phyloP scores from a whole-genome alignment of 2,329 filamentous ascomycete species.

The Dendrostoma leiphaemia region DNA sequence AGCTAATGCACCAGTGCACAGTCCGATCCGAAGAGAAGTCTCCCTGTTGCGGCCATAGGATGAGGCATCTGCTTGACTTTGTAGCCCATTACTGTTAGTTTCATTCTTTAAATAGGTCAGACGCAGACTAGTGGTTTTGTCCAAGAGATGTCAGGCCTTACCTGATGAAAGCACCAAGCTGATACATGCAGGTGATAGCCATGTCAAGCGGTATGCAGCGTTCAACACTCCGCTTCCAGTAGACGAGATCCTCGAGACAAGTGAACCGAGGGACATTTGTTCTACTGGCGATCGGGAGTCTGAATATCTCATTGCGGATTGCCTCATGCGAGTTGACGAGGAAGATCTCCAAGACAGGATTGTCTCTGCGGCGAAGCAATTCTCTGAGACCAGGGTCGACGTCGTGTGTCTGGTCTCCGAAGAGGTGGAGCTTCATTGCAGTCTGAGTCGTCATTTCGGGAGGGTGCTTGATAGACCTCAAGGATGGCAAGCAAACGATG shows the following conservation, averaged over 20 bases:
- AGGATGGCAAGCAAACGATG: too few relatives aligned
- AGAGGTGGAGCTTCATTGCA: conserved; percentile 17
- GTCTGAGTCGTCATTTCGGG: too few relatives aligned
- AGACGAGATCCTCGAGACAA: conserved; percentile 21
- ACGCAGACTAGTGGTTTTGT: too few relatives aligned
- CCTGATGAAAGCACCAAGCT: not conserved
- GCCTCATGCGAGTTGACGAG: not conserved
- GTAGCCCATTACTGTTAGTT: too few relatives aligned
- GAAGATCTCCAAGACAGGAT: conserved; percentile 16
- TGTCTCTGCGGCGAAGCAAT: conserved; percentile 11
- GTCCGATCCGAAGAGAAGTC: conserved; percentile 40
- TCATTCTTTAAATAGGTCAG: too few relatives aligned
- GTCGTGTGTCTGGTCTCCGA: conserved; percentile 24
- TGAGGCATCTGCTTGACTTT: not conserved
- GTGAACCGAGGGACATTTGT: conserved; percentile 23
- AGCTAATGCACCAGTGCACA: conserved; percentile 68
- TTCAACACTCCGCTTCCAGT: conserved; percentile 19
- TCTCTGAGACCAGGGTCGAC: conserved; percentile 17
- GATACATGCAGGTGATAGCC: conserved; percentile 16
- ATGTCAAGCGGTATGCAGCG: conserved; percentile 23
- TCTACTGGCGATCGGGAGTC: conserved; percentile 16
- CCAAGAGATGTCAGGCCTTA: not conserved
- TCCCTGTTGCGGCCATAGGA: conserved; percentile 22
- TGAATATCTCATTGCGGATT: conserved; percentile 4
- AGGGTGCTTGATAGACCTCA: too few relatives aligned